phyloP scores from a whole-genome alignment of 192 early-diverging fungal species.

The Backusella luteola region DNA sequence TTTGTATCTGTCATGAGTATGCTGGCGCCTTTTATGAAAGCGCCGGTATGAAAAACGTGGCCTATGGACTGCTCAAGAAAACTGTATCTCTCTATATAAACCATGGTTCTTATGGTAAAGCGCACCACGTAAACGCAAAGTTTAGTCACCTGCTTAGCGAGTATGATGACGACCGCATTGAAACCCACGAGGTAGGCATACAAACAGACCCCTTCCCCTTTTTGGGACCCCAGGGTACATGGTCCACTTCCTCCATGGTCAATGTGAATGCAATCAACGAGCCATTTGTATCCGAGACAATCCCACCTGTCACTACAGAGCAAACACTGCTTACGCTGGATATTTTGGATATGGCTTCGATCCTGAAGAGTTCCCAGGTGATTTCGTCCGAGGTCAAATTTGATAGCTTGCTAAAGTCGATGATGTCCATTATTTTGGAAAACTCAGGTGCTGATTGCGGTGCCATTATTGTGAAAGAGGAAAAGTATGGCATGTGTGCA shows the following conservation, averaged over 20 bases:
- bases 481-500: slow-evolving; percentile 29
- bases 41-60: slow-evolving; percentile 23
- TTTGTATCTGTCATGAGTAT: slow-evolving; percentile 31
- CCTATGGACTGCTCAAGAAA: slow-evolving; percentile 23
- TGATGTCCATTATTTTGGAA: slow-evolving; percentile 39
- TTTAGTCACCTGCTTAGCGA: slow-evolving; percentile 11
- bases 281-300: slow-evolving; percentile 13
- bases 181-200: slow-evolving; percentile 15
- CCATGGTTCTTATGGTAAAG: slow-evolving; percentile 33
- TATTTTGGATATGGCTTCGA: slow-evolving; percentile 37
- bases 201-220: slow-evolving; percentile 33
- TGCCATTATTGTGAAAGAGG: slow-evolving; percentile 38
- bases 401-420: slow-evolving; percentile 33
- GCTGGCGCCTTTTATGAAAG: slow-evolving; percentile 29
- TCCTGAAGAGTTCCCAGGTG: slow-evolving; percentile 36
- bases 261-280: slow-evolving; percentile 14
- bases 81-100: slow-evolving; percentile 18
- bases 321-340: slow-evolving; percentile 31
- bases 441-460: slow-evolving; percentile 36
- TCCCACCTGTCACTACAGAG: slow-evolving; percentile 26
- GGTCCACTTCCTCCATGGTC: slow-evolving; percentile 18
- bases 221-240: slow-evolving; percentile 19
- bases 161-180: slow-evolving; percentile 23
- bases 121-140: slow-evolving; percentile 18
- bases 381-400: slow-evolving; percentile 39